Base-by-base conservation (phyloP, 2,329 filamentous ascomycete species). In the Tolypocladium ophioglossoides region DNA sequence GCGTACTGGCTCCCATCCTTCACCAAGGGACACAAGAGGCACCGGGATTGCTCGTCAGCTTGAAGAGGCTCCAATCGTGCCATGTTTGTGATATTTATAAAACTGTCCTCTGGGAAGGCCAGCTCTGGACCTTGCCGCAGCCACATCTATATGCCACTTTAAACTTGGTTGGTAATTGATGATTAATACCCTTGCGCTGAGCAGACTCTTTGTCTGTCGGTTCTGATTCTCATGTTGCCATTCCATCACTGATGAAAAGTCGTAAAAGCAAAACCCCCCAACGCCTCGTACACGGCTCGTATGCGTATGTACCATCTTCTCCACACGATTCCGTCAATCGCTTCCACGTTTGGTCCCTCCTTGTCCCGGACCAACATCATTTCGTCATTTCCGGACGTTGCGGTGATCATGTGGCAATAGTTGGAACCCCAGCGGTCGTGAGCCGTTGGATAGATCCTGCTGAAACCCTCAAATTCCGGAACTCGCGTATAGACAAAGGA, bases 271-370 rank as follows among this genome's bases (percentile, higher is more conserved):
- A 51, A 32, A 34, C 52, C 59, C 44, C 47, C 49, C 51, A 67
- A 64, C 61, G 62, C 61, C 63, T 58, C 57, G 57, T 62, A 64
- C 58, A 65, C 56, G 49, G 55, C 56, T 62, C 61, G 58, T 62
- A 54, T 59, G 58, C 63, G 56, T 56, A 60, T 63, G 57, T 64
- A 62, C 56, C 55, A 58, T 60, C 57, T 54, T 57, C 52, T 22
- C 20, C 34, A 32, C 44, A 34, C 10, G 44, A 48, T 12, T 12
- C 18, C 44, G 18, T 48, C 18, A 20, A 6, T 27, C 27, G 27
- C 27, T 20, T 14, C 18, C 27, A 34, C 4, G 18, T 12, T 10
- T 12, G 18, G 27, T 9, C 9, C 44, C 11, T 7, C 18, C 18
- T n/a, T 34, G 10, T 11, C 44, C 44, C n/a, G 27, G 30, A n/a